These are phyloP conservation scores for Pseudogymnoascus pannorum DNA, from an alignment of 2,329 filamentous ascomycete genomes.

Conservation along the genomic window DNA sequence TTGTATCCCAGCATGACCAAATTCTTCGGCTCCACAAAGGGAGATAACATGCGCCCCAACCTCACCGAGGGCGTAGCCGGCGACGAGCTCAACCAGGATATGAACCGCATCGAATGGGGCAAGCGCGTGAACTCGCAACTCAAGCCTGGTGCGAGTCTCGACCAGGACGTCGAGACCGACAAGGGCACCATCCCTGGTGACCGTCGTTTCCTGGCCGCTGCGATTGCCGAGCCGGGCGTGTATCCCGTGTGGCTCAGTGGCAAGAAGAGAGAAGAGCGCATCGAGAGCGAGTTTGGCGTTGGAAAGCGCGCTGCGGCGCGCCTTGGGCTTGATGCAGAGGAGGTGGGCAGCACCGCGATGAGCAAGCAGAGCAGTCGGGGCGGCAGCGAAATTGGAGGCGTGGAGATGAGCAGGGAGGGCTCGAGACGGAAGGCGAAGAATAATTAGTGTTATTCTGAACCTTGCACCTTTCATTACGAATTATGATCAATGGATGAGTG, in stretches of 20 bases:
- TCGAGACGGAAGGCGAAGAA: slow-evolving; percentile 6
- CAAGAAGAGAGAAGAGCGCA: slow-evolving; percentile 10
- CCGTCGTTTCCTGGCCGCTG: slow-evolving; percentile 5
- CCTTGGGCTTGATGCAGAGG: slow-evolving; percentile 13
- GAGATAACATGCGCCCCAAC: slow-evolving; percentile 18
- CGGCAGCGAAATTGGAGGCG: slow-evolving; percentile 9
- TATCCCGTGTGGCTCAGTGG: slow-evolving; percentile 8
- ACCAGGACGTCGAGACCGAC: slow-evolving; percentile 22
- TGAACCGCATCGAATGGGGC: slow-evolving; percentile 22
- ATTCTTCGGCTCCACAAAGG: slow-evolving; percentile 20
- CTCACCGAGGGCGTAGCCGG: slow-evolving; percentile 13
- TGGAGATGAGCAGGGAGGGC: slow-evolving; percentile 10
- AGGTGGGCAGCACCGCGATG: slow-evolving; percentile 12
- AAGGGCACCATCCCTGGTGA: slow-evolving; percentile 7
- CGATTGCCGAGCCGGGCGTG: background rate
- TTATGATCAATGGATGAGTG: slow-evolving; percentile 8
- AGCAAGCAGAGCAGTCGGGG: slow-evolving; percentile 17
- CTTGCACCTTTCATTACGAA: slow-evolving; percentile 7
- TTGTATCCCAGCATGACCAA: slow-evolving; percentile 21
- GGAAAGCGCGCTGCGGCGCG: background rate
- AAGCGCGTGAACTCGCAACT: slow-evolving; percentile 25
- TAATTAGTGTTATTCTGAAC: slow-evolving; percentile 5
- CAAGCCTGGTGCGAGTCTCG: slow-evolving; percentile 25
- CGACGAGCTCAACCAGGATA: slow-evolving; percentile 24
- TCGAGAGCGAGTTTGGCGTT: background rate